These are phyloP conservation scores for Venturia aucupariae DNA, from an alignment of 2,329 filamentous ascomycete species.

Conservation along the genomic window DNA sequence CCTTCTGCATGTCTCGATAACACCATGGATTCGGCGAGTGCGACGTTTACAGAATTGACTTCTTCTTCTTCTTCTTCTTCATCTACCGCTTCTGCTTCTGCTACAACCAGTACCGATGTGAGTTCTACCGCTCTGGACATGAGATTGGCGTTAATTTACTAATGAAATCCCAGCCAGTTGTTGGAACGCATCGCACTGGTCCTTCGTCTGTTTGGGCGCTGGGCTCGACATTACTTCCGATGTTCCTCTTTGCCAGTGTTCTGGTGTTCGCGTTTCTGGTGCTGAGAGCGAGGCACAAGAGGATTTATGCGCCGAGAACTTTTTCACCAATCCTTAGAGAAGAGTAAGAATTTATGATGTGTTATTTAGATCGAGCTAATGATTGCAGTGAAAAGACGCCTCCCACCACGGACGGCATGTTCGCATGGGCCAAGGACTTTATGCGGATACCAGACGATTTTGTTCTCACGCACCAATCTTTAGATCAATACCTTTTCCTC, in stretches of 20 bases:
- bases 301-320: conserved; percentile 49
- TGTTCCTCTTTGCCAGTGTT: conserved; percentile 39
- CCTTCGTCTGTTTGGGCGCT: conserved; percentile 30
- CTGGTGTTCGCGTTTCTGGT: conserved; percentile 46
- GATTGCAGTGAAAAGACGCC: conserved; percentile 14
- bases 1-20: not conserved
- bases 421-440: conserved; percentile 39
- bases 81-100: not conserved
- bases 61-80: not conserved
- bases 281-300: conserved; percentile 38
- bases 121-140: not conserved
- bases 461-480: conserved; percentile 78
- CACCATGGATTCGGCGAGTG: not conserved
- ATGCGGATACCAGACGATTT: conserved; percentile 58
- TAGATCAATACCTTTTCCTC: conserved; percentile 86
- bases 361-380: conserved; percentile 11
- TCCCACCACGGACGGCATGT: conserved; percentile 22
- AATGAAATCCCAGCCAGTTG: not conserved
- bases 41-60: not conserved
- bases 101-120: not conserved
- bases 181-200: not conserved
- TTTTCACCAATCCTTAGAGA: conserved; percentile 1
- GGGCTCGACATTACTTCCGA: conserved; percentile 45
- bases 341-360: not conserved
- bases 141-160: not conserved